phyloP scores from a whole-genome alignment of 345 rosid species.

The Lepidium africanum region DNA sequence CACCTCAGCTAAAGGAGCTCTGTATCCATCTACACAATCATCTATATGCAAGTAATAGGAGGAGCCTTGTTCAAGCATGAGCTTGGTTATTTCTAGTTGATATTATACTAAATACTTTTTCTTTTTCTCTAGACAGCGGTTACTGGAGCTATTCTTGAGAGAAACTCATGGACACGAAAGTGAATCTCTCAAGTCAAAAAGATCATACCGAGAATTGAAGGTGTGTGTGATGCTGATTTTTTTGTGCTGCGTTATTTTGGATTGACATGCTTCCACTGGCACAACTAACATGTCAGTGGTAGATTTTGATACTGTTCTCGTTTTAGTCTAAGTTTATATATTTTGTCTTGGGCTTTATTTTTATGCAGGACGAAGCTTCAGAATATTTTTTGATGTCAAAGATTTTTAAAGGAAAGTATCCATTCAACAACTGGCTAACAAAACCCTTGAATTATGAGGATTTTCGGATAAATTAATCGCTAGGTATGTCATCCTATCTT shows the following conservation, averaged over 20 bases:
- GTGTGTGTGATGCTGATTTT: conserved; percentile 31
- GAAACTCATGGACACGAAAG: conserved; percentile 20
- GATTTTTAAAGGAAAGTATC: conserved; percentile 24
- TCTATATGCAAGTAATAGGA: conserved; percentile 76
- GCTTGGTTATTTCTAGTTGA: neutral
- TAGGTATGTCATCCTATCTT: conserved; percentile 14
- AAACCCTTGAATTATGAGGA: conserved; percentile 23
- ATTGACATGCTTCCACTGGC: neutral
- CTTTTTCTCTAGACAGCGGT: conserved; percentile 39
- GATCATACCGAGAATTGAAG: conserved; percentile 71
- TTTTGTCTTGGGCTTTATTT: neutral
- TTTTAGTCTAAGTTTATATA: neutral
- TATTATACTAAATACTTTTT: neutral
- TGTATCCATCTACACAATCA: conserved; percentile 70
- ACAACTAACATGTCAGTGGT: neutral
- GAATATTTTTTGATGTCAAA: conserved; percentile 36
- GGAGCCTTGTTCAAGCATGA: neutral
- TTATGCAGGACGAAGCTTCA: conserved; percentile 51
- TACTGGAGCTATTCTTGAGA: conserved; percentile 50
- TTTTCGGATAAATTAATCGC: conserved; percentile 15
- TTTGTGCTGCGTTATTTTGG: conserved; percentile 2
- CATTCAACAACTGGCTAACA: conserved; percentile 29
- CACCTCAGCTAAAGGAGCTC: conserved; percentile 77
- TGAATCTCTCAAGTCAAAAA: conserved; percentile 21
- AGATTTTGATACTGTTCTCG: neutral